Percentiles rank a stretch among this genome's conserved stretches.
phyloP scores from a whole-genome alignment of 352 stramenopile genomes.

The Phytophthora rubi region DNA sequence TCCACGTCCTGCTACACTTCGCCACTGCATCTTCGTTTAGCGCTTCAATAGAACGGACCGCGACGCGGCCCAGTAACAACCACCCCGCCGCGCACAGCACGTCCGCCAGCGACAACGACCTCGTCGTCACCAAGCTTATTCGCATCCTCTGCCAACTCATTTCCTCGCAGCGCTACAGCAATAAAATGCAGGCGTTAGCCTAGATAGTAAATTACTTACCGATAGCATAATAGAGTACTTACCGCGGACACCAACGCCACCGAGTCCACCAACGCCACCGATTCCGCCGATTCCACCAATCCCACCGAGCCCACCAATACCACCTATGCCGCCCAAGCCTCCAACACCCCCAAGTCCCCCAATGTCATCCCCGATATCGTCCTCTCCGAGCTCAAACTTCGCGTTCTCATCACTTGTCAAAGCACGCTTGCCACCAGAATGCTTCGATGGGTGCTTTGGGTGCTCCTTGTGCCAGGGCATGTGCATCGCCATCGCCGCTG shows the following conservation, averaged over 20 bases:
- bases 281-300: slow-evolving; percentile 6
- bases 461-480: slow-evolving; percentile 8
- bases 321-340: slow-evolving; percentile 5
- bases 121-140: slow-evolving; percentile 19
- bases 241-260: slow-evolving; percentile 22
- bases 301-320: slow-evolving; percentile 5
- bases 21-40: not conserved
- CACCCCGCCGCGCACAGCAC: slow-evolving; percentile 30
- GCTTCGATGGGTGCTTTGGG: slow-evolving; percentile 4
- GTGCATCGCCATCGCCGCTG: slow-evolving; percentile 17
- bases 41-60: slow-evolving; percentile 29
- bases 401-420: slow-evolving; percentile 10
- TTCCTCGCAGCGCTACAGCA: slow-evolving; percentile 28
- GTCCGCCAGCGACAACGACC: slow-evolving; percentile 24
- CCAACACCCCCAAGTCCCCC: not conserved
- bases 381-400: slow-evolving; percentile 1
- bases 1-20: not conserved
- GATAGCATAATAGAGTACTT: not conserved
- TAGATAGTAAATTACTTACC: not conserved
- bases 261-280: slow-evolving; percentile 12
- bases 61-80: slow-evolving; percentile 26
- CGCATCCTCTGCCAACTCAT: slow-evolving; percentile 6
- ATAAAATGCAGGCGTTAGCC: not conserved
- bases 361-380: not conserved
- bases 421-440: slow-evolving; percentile 10